phyloP scores from a whole-genome alignment of 1,284 basidiomycete species.

The Thecaphora frezii region DNA sequence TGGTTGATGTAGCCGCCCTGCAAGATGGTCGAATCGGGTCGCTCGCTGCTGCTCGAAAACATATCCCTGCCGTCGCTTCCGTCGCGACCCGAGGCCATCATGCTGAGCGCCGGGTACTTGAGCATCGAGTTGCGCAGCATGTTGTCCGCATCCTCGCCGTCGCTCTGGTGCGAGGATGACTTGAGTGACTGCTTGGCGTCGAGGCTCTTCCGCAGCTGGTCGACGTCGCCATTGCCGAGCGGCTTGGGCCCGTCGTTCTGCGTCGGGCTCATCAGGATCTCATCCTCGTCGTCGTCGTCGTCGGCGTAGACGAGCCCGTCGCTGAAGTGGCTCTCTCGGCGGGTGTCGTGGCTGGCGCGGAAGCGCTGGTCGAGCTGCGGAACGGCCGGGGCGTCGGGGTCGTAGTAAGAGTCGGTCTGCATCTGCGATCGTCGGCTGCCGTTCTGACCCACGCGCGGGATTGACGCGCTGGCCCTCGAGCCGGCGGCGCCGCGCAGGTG shows the following conservation, averaged over 20 bases:
- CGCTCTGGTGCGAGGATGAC: not conserved
- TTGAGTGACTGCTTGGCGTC: constrained; percentile 15
- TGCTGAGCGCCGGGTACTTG: constrained; percentile 41
- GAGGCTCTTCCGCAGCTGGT: constrained; percentile 38
- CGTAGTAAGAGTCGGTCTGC: constrained; percentile 38
- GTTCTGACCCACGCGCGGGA: constrained; percentile 32
- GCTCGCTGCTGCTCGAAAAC: constrained; percentile 19
- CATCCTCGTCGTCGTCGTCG: constrained; percentile 32
- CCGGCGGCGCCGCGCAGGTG: constrained; percentile 16
- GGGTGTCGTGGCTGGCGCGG: constrained; percentile 26
- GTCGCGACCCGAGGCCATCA: constrained; percentile 36
- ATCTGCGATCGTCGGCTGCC: constrained; percentile 27
- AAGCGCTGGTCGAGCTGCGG: constrained; percentile 29
- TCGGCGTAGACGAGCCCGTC: constrained; percentile 36
- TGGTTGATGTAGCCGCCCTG: constrained; percentile 37
- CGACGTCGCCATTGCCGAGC: constrained; percentile 28
- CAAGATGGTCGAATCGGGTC: constrained; percentile 9
- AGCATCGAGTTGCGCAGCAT: constrained; percentile 46
- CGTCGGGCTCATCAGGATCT: constrained; percentile 47
- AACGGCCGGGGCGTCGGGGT: constrained; percentile 42
- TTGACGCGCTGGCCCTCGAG: constrained; percentile 15
- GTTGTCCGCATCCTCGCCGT: constrained; percentile 2
- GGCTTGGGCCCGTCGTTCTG: constrained; percentile 41
- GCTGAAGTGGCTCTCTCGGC: constrained; percentile 21
- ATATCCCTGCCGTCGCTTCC: constrained; percentile 37